A percentile compares a stretch with the other conserved stretches of the same genome.
These are phyloP conservation scores for Lepiota brunneoincarnata DNA, from an alignment of 768 basidiomycete species.

Conservation along the genomic window DNA sequence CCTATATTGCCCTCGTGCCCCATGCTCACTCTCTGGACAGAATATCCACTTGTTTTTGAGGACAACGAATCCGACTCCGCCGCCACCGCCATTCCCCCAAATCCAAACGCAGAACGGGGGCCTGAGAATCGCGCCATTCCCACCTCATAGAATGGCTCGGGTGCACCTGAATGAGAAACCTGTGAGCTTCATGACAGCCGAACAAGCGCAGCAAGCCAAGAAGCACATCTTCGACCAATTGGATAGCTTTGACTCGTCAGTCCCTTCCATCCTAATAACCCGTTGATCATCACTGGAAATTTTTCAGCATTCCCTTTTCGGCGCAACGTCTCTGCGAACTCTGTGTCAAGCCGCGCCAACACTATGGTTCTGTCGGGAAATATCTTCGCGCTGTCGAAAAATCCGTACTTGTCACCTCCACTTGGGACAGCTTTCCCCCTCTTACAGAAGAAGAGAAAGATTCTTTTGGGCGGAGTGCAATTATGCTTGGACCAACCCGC, in stretches of 20 bases:
- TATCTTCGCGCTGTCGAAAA: conserved; percentile 87
- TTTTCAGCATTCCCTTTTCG: conserved; percentile 70
- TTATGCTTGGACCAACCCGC: conserved; percentile 42
- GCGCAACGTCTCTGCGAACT: conserved; percentile 89
- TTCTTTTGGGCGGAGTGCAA: conserved; percentile 35
- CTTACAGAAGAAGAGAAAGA: conserved; percentile 36
- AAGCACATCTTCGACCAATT: conserved; percentile 57
- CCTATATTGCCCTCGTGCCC: conserved; percentile 11
- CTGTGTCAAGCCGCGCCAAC: conserved; percentile 58
- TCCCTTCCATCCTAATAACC: conserved; percentile 12
- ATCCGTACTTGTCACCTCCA: conserved; percentile 79
- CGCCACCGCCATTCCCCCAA: conserved; percentile 41
- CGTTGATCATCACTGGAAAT: conserved; percentile 5
- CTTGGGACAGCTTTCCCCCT: conserved; percentile 68
- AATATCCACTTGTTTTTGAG: conserved; percentile 50
- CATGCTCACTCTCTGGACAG: conserved; percentile 26
- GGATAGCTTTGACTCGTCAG: conserved; percentile 74
- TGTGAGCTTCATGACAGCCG: conserved; percentile 54
- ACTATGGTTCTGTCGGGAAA: conserved; percentile 81
- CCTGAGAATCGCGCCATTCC: conserved; percentile 71
- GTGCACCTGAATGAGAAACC: conserved; percentile 52
- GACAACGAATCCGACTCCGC: conserved; percentile 32
- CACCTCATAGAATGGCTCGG: conserved; percentile 50
- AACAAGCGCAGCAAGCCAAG: conserved; percentile 60
- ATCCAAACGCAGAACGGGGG: conserved; percentile 50